A percentile compares a stretch with the other conserved stretches of the same genome.
Conservation (phyloP, 129 eudicot genomes). For the Pittosporum tobira region DNA sequence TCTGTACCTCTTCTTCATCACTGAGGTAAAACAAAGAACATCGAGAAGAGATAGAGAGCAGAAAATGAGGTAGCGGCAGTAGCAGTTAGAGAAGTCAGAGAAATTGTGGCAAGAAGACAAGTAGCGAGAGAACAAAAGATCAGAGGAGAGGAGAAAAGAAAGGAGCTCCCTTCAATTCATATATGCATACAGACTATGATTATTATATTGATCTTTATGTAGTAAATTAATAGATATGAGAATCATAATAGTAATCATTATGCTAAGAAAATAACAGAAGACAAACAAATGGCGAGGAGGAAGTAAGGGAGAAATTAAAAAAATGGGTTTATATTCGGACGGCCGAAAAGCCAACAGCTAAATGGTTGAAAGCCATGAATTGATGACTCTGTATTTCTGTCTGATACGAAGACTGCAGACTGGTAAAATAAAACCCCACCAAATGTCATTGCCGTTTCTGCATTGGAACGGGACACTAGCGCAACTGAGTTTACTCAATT, state of each 20-base stretch:
- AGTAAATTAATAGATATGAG: background rate
- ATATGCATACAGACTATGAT: background rate
- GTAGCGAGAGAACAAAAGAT: background rate
- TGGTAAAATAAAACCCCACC: background rate
- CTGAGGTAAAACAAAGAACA: background rate
- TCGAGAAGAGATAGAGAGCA: background rate
- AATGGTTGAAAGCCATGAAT: background rate
- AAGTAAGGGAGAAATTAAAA: background rate
- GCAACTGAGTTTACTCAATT: too few relatives aligned
- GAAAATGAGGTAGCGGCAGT: background rate
- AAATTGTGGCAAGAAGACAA: background rate
- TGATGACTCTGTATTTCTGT: background rate
- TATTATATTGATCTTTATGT: background rate
- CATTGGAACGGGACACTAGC: background rate
- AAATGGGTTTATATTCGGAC: background rate
- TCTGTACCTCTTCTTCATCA: slow-evolving; percentile 46
- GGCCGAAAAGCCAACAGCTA: slow-evolving; percentile 7
- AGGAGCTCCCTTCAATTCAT: background rate
- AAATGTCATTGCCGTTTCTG: background rate
- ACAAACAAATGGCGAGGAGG: background rate
- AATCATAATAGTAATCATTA: background rate
- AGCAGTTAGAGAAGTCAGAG: background rate
- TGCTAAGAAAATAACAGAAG: too few relatives aligned
- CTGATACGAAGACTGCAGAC: background rate
- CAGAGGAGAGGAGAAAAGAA: background rate